Evolutionary conservation across 2,329 filamentous ascomycete species (phyloP).

Genomic region (Hymenoscyphus linearis): DNA sequence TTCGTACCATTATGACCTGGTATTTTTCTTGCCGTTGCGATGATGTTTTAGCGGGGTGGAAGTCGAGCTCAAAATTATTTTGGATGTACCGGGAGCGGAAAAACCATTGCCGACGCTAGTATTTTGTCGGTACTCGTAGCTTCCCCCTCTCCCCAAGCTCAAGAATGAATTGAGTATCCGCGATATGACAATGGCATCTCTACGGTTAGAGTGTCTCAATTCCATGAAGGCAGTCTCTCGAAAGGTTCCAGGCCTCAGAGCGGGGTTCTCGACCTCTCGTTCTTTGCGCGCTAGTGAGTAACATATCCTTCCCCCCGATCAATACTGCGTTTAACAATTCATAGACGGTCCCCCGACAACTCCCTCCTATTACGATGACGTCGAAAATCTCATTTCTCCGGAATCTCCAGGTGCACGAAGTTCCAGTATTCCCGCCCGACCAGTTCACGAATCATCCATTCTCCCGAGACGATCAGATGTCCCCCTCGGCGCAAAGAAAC

Average conservation of each 20-base stretch:
- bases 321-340: not conserved
- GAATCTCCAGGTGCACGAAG: not conserved
- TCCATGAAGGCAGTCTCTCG: constrained; percentile 11
- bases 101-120: constrained; percentile 17
- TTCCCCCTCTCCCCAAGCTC: not conserved
- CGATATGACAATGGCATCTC: constrained; percentile 20
- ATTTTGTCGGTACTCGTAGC: constrained; percentile 7
- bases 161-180: not conserved
- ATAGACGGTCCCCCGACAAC: not conserved
- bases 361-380: not conserved
- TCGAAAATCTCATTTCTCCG: not conserved
- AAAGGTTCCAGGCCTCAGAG: constrained; percentile 10
- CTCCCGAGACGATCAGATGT: not conserved
- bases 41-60: constrained; percentile 9
- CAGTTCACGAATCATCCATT: not conserved
- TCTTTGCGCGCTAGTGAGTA: constrained; percentile 21
- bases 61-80: constrained; percentile 17
- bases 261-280: constrained; percentile 26
- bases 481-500: not conserved
- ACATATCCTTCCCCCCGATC: not conserved
- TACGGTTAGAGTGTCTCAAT: constrained; percentile 30
- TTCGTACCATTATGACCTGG: constrained; percentile 69
- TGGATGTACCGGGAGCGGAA: constrained; percentile 12
- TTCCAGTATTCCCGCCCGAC: not conserved
- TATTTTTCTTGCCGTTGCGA: not conserved